phyloP scores from a whole-genome alignment of 176 grass and related monocot species.

The Thalia dealbata region DNA sequence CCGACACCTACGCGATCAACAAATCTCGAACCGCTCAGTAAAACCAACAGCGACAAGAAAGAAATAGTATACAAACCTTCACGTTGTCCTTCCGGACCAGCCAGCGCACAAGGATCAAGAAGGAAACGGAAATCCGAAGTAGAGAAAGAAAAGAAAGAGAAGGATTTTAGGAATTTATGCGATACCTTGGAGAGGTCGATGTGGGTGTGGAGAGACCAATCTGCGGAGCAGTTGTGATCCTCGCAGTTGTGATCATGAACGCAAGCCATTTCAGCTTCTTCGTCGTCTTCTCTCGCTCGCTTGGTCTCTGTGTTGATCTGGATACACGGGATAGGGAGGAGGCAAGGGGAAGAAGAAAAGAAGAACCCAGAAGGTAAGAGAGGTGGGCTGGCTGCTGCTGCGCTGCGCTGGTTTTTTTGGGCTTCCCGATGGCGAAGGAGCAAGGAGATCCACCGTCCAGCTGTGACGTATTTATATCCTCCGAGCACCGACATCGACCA shows the following conservation, averaged over 20 bases:
- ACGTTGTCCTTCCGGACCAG: too few relatives aligned
- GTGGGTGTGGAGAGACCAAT: constrained; percentile 96
- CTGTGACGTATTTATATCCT: too few relatives aligned
- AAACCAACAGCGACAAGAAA: not conserved
- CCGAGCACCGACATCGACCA: too few relatives aligned
- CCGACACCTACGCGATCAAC: constrained; percentile 38
- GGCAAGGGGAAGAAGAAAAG: not conserved
- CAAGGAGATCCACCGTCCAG: too few relatives aligned
- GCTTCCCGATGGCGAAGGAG: too few relatives aligned
- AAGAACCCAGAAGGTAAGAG: not conserved
- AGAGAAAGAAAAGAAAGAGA: not conserved
- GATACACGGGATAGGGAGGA: too few relatives aligned
- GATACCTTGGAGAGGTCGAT: constrained; percentile 73
- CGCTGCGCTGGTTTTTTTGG: too few relatives aligned
- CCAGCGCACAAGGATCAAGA: not conserved
- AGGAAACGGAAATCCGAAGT: not conserved
- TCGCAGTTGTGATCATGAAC: constrained; percentile 91
- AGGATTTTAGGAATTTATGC: not conserved
- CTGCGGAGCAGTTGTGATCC: constrained; percentile 91
- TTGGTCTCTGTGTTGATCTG: not conserved
- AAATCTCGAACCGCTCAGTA: not conserved
- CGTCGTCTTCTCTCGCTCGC: not conserved
- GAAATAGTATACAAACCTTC: too few relatives aligned
- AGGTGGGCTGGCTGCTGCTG: not conserved
- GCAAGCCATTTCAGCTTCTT: constrained; percentile 39